A percentile compares a stretch with the other conserved stretches of the same genome.
phyloP scores from a whole-genome alignment of 75 land plant genomes.

The Sequoiadendron giganteum region DNA sequence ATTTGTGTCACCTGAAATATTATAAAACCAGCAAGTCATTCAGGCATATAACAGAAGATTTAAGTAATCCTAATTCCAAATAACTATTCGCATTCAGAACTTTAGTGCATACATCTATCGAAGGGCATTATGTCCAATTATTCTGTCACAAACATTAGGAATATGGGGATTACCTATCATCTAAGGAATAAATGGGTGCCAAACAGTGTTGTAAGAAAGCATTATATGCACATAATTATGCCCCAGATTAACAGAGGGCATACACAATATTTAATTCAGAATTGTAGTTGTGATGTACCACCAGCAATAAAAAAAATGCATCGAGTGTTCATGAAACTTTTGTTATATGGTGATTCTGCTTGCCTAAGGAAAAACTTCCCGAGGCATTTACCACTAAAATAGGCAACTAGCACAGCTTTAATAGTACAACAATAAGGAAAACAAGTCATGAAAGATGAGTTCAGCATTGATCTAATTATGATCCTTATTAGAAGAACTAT shows the following conservation, averaged over 20 bases:
- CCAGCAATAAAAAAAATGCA: neutral
- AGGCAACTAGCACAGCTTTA: neutral
- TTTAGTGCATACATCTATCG: neutral
- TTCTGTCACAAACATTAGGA: neutral
- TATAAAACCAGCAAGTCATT: neutral
- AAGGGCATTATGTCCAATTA: neutral
- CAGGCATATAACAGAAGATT: neutral
- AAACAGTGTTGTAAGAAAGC: neutral
- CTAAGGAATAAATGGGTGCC: neutral
- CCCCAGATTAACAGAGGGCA: neutral
- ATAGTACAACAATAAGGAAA: neutral
- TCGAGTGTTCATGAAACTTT: neutral
- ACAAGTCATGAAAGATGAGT: neutral
- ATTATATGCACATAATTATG: neutral
- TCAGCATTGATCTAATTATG: neutral
- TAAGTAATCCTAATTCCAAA: neutral
- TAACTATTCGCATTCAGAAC: neutral
- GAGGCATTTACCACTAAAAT: neutral
- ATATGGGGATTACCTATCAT: neutral
- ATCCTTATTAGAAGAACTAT: neutral
- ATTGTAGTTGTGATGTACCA: neutral
- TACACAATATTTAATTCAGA: neutral
- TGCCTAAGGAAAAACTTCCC: neutral
- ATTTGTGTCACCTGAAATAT: constrained; percentile 67
- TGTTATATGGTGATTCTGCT: neutral